phyloP scores from a whole-genome alignment of 192 early-diverging fungal genomes.

The Funneliformis geosporum region DNA sequence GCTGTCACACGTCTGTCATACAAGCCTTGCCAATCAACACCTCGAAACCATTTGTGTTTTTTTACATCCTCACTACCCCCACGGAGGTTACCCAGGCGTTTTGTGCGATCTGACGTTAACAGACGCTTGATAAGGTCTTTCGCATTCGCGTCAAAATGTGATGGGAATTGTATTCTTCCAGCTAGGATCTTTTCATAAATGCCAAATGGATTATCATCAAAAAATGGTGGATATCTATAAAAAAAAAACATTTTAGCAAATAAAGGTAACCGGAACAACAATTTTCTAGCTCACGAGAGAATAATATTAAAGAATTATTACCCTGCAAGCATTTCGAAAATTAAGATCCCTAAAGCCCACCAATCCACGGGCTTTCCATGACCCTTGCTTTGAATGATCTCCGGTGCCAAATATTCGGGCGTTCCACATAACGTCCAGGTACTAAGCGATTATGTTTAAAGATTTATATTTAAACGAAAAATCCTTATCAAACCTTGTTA shows the following conservation, averaged over 20 bases:
- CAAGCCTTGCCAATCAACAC: slow-evolving; percentile 90
- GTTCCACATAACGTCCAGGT: slow-evolving; percentile 99
- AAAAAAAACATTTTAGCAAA: not conserved
- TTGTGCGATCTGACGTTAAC: slow-evolving; percentile 87
- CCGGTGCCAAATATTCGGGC: slow-evolving; percentile 95
- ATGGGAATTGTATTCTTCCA: slow-evolving; percentile 85
- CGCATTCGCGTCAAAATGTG: slow-evolving; percentile 81
- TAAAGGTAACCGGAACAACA: not conserved
- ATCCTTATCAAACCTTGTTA: too few species aligned
- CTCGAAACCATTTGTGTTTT: slow-evolving; percentile 90
- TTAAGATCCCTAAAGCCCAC: slow-evolving; percentile 98
- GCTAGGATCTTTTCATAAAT: slow-evolving; percentile 99
- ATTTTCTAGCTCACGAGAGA: not conserved
- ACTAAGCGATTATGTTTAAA: slow-evolving; percentile 45
- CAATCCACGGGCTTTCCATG: slow-evolving; percentile 98
- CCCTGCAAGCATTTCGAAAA: slow-evolving; percentile 98
- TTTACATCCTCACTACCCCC: slow-evolving; percentile 92
- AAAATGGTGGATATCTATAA: slow-evolving; percentile 87
- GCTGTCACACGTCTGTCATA: slow-evolving; percentile 72
- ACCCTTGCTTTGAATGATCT: slow-evolving; percentile 96
- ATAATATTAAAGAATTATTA: slow-evolving; percentile 38
- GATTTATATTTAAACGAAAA: too few species aligned
- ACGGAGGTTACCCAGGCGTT: slow-evolving; percentile 86
- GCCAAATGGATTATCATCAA: slow-evolving; percentile 95
- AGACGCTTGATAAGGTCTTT: slow-evolving; percentile 91